A percentile compares a stretch with the other conserved stretches of the same genome.
Evolutionary conservation across 176 grass and related monocot genomes (phyloP).

Genomic region (Bothriochloa decipiens): DNA sequence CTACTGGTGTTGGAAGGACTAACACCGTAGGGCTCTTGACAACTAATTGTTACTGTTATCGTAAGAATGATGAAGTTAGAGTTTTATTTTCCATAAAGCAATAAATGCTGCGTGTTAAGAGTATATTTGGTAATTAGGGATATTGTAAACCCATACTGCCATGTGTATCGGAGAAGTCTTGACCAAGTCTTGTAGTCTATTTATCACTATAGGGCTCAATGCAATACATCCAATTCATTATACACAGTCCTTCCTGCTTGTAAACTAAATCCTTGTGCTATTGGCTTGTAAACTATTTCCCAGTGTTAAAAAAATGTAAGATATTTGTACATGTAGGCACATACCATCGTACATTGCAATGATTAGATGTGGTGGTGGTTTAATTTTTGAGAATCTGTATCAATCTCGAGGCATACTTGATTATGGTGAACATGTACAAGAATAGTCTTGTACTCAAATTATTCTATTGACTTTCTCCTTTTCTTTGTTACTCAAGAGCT

Average conservation of each 20-base stretch:
- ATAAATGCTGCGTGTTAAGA: background rate
- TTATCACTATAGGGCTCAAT: background rate
- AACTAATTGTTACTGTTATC: constrained; percentile 5
- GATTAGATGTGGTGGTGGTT: background rate
- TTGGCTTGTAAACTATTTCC: constrained; percentile 5
- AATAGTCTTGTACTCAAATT: constrained; percentile 9
- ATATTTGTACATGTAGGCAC: constrained; percentile 4
- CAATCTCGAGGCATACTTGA: background rate
- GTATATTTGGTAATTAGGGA: background rate
- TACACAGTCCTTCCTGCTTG: background rate
- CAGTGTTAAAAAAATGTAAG: background rate
- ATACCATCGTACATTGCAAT: background rate
- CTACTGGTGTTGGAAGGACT: background rate
- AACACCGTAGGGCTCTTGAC: background rate
- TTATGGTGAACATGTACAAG: background rate
- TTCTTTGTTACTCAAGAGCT: constrained; percentile 9
- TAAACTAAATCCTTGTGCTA: constrained; percentile 1
- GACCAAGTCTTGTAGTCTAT: background rate
- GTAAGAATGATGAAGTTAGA: background rate
- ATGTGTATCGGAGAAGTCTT: background rate
- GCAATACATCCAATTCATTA: background rate
- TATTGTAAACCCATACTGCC: background rate
- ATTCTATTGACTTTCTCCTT: constrained; percentile 4
- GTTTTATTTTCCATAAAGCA: background rate
- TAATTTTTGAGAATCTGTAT: background rate